Conservation (phyloP, 371 early-diverging fungal genomes). For the Apophysomyces sp. region DNA sequence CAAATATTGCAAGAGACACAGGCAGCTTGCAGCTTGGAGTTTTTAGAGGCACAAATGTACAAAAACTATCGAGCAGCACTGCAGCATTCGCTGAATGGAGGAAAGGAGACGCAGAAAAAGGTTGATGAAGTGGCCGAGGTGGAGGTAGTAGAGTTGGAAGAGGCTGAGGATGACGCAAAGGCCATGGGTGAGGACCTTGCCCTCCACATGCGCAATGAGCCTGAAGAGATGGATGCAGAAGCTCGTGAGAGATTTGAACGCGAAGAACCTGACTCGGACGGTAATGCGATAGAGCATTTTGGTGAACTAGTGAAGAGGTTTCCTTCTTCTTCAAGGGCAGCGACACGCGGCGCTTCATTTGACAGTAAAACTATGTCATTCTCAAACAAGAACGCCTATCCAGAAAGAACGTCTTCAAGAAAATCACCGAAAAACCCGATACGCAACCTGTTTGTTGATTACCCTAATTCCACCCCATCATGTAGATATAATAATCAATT, state of each 20-base stretch:
- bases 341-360: no score
- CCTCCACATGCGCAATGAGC: not conserved
- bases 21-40: slow-evolving; percentile 14
- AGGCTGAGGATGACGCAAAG: not conserved
- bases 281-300: no score
- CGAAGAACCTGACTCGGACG: no score
- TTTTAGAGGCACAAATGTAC: slow-evolving; percentile 42
- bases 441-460: no score
- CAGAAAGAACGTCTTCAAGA: no score
- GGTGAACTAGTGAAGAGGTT: no score
- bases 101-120: slow-evolving; percentile 21
- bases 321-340: no score
- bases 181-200: not conserved
- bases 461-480: no score
- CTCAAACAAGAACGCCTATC: no score
- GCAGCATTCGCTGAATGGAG: slow-evolving; percentile 15
- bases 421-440: no score
- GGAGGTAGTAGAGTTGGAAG: not conserved
- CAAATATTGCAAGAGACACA: slow-evolving; percentile 9
- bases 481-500: no score
- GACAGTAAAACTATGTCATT: no score
- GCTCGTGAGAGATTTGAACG: not conserved
- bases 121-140: slow-evolving; percentile 6
- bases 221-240: not conserved
- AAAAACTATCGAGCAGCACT: slow-evolving; percentile 16